Base-by-base conservation (phyloP, 495 filamentous ascomycete genomes). In the Xylaria bambusicola region DNA sequence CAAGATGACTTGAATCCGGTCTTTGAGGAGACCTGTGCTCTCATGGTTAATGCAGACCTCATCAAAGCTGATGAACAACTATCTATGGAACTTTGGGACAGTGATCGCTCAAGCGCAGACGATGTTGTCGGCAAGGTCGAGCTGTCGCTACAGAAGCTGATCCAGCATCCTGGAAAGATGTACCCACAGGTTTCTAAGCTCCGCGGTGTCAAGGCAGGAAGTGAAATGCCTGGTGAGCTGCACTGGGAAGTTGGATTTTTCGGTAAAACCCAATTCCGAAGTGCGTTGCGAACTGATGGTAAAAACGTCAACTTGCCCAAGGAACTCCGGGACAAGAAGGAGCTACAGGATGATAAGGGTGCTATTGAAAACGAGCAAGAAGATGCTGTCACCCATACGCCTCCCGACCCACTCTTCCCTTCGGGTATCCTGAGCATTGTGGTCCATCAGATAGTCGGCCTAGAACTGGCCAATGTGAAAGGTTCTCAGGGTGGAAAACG, bases 191-290 rank as follows among this genome's bases (percentile, higher is more conserved):
- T 91, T n/a, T 96, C 92, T 0, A 90, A 88, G 58, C 82, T 97
- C 0, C 75, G 81, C 13, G 92, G 92, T 9, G 82, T 93, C 68
- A 88, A 93, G 52, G 85, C 90, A 40, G 92, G 85, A 41, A 93
- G 84, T 62, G 83, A 83, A 54, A 97, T 98, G 93, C 93, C 93
- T 0, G 93, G 93, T 48, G 86, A 96, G 67, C 77, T 98, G 23
- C 87, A 93, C 70, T 97, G 93, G 93, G 93, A 97, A 70, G 92
- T 97, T 42, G 93, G 93, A 6, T 97, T 87, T 73, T 98, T 97
- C 56, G 85, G 85, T 54, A 97, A 96, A 76, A 90, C 93, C 3
- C 83, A 91, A 58, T 88, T 97, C 73, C 80, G 93, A 27, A 80
- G 85, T 31, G 92, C 91, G 24, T 77, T 98, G 38, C 79, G 90